Evolutionary conservation across 495 filamentous ascomycete genomes (phyloP).

Genomic region (Xylona heveae): DNA sequence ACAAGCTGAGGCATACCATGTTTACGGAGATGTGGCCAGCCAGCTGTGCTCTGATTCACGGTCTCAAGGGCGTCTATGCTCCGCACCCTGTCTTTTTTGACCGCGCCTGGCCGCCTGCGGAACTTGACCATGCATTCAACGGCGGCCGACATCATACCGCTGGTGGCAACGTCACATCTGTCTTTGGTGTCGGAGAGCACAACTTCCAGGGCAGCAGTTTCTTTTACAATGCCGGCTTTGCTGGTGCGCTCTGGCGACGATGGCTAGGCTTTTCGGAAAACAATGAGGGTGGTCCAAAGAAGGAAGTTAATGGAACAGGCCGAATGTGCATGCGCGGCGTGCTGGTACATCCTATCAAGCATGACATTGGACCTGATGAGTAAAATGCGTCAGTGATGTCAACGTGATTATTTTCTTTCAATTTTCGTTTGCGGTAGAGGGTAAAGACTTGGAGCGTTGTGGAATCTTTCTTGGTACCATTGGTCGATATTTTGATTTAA

Average conservation of each 20-base stretch:
- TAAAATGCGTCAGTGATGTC: too few species aligned
- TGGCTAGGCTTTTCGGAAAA: not conserved
- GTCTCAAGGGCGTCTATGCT: not conserved
- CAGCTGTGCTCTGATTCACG: not conserved
- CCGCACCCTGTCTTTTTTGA: not conserved
- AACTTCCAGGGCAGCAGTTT: not conserved
- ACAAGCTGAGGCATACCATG: not conserved
- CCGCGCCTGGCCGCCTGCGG: not conserved
- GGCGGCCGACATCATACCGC: not conserved
- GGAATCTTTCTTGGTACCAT: too few species aligned
- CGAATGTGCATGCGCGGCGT: not conserved
- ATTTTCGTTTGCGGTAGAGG: too few species aligned
- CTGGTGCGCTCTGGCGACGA: not conserved
- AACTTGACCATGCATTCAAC: not conserved
- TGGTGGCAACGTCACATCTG: too few species aligned
- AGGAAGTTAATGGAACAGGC: not conserved
- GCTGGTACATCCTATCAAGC: not conserved
- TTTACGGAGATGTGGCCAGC: not conserved
- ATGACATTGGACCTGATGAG: not conserved
- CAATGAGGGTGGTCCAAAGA: not conserved
- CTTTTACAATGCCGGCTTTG: not conserved
- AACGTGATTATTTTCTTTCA: too few species aligned
- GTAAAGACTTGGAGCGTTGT: too few species aligned
- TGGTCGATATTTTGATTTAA: too few species aligned
- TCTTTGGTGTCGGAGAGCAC: not conserved